A percentile compares a stretch with the other conserved stretches of the same genome.
These are phyloP conservation scores for Hericium coralloides DNA, from an alignment of 768 basidiomycete genomes.

Conservation along the genomic window DNA sequence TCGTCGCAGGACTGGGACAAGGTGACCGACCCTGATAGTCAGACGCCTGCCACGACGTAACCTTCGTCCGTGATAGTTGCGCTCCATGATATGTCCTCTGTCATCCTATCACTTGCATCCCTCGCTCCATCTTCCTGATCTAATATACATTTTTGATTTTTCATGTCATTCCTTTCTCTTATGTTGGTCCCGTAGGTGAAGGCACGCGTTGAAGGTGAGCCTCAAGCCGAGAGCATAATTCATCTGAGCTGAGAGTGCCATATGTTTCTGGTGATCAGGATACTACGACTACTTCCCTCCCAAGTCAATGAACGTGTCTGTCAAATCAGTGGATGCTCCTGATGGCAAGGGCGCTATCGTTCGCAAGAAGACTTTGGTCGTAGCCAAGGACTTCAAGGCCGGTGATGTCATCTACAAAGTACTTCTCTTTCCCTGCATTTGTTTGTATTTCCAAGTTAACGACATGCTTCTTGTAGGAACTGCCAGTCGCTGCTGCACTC, in stretches of 20 bases:
- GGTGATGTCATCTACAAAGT: constrained; percentile 79
- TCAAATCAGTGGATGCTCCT: constrained; percentile 30
- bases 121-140: constrained; percentile 22
- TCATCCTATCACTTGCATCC: constrained; percentile 16
- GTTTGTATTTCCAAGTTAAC: no score
- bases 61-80: not conserved
- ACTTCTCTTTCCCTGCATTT: constrained; percentile 2
- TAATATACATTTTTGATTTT: constrained; percentile 46
- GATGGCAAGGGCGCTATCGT: constrained; percentile 22
- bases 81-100: constrained; percentile 10
- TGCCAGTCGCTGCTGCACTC: constrained; percentile 60
- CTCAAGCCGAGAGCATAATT: constrained; percentile 5
- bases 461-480: constrained; percentile 42
- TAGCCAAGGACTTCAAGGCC: constrained; percentile 54
- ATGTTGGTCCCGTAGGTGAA: constrained; percentile 41
- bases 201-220: constrained; percentile 69
- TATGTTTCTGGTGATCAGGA: constrained; percentile 33
- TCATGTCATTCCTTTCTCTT: constrained; percentile 19
- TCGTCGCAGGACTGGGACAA: constrained; percentile 91
- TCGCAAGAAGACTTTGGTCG: constrained; percentile 42
- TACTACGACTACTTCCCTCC: constrained; percentile 77
- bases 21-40: constrained; percentile 65
- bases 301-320: constrained; percentile 57
- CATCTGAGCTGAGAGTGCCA: constrained; percentile 15
- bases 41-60: constrained; percentile 35